phyloP scores from a whole-genome alignment of 1,139 yeast species.

The Candida tunisiensis region DNA sequence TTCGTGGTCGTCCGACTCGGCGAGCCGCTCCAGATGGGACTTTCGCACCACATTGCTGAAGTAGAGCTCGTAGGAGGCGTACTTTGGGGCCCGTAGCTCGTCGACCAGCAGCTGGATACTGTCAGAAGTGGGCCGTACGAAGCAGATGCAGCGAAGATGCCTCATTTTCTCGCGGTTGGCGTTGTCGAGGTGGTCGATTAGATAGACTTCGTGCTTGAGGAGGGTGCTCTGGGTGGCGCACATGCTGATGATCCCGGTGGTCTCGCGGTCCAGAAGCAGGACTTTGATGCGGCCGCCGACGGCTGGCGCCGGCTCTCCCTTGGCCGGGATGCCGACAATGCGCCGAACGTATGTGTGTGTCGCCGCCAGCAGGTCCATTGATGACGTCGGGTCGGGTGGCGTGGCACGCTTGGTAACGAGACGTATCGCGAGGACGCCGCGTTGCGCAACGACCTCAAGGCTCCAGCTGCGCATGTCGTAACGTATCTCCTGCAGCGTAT shows the following conservation, averaged over 20 bases:
- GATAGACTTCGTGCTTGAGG: constrained; percentile 62
- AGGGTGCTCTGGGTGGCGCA: constrained; percentile 77
- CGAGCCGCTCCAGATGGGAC: constrained; percentile 64
- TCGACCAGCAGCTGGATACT: constrained; percentile 40
- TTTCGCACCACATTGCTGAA: constrained; percentile 66
- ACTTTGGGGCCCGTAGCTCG: constrained; percentile 68
- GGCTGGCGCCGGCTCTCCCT: constrained; percentile 7
- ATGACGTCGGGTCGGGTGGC: neutral
- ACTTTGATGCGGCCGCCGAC: constrained; percentile 38
- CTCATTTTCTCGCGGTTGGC: constrained; percentile 56
- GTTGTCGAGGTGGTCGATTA: constrained; percentile 55
- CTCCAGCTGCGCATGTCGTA: no score
- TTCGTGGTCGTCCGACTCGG: constrained; percentile 82
- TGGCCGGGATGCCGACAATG: constrained; percentile 21
- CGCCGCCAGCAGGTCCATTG: constrained; percentile 36
- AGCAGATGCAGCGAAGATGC: constrained; percentile 68
- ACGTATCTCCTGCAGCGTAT: no score
- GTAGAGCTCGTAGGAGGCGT: constrained; percentile 55
- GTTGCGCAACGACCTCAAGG: no score
- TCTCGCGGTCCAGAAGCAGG: constrained; percentile 57
- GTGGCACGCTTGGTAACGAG: neutral
- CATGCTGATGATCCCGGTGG: constrained; percentile 74
- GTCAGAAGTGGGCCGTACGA: constrained; percentile 55
- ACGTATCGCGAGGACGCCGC: no score
- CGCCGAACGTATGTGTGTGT: constrained; percentile 33